phyloP scores from a whole-genome alignment of 331 rosid genomes.

The Quercus phellos region DNA sequence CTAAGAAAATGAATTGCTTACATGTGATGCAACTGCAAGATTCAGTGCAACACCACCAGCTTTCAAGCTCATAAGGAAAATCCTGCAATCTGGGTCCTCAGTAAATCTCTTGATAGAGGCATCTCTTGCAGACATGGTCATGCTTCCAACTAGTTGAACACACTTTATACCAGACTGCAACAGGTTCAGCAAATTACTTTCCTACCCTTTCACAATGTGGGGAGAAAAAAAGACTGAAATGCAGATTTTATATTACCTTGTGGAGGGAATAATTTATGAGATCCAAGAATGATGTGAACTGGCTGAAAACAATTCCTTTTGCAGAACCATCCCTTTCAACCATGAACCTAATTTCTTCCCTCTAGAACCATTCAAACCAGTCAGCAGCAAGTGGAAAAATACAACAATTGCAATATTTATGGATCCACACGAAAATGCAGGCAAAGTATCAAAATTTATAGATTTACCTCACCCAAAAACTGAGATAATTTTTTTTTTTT shows the following conservation, averaged over 20 bases:
- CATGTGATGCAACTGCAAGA: conserved; percentile 88
- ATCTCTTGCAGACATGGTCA: conserved; percentile 73
- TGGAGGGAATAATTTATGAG: conserved; percentile 70
- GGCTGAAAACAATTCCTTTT: conserved; percentile 91
- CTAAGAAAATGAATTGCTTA: conserved; percentile 27
- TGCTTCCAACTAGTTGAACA: conserved; percentile 78
- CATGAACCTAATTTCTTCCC: conserved; percentile 93
- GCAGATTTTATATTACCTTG: conserved; percentile 40
- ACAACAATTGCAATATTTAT: neutral
- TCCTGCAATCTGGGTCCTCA: conserved; percentile 77
- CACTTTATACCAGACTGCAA: conserved; percentile 81
- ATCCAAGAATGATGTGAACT: conserved; percentile 94
- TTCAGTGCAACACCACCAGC: conserved; percentile 96
- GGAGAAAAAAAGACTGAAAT: neutral
- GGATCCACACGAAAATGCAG: neutral
- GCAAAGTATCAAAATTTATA: neutral
- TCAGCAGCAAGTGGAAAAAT: conserved; percentile 1
- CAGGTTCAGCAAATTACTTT: conserved; percentile 18
- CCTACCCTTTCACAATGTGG: neutral
- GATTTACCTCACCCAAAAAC: neutral
- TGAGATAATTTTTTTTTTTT: neutral
- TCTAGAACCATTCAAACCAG: conserved; percentile 40
- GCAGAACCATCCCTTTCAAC: conserved; percentile 94
- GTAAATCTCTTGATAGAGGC: conserved; percentile 66
- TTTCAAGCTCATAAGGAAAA: conserved; percentile 96